Evolutionary conservation across 208 protist species (phyloP).

Genomic region (Naegleria lovaniensis): DNA sequence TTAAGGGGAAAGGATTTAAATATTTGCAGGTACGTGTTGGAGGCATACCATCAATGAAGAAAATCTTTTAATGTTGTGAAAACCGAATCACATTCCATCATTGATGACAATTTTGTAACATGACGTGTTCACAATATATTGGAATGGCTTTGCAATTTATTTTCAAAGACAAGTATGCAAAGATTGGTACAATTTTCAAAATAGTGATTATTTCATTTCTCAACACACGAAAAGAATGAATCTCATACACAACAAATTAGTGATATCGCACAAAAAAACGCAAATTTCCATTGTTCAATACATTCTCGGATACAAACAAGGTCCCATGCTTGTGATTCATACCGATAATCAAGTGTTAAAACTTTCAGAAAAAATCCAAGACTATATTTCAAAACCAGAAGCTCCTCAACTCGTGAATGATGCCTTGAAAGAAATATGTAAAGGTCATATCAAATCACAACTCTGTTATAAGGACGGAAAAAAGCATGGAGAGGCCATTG

Average conservation of each 20-base stretch:
- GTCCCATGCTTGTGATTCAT: background rate
- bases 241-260: background rate
- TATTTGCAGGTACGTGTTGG: background rate
- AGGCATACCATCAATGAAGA: too few relatives aligned
- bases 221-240: background rate
- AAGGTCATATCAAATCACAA: background rate
- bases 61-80: too few relatives aligned
- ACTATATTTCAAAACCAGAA: too few relatives aligned
- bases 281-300: background rate
- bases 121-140: too few relatives aligned
- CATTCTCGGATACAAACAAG: background rate
- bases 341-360: background rate
- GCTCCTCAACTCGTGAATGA: background rate
- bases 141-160: too few relatives aligned
- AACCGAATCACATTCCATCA: too few relatives aligned
- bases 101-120: too few relatives aligned
- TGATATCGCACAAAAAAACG: background rate
- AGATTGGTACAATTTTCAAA: background rate
- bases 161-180: background rate
- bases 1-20: background rate
- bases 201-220: background rate
- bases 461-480: background rate
- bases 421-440: background rate
- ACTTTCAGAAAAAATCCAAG: background rate
- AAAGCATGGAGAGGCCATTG: background rate